Evolutionary conservation across 495 filamentous ascomycete species (phyloP).

Genomic region (Neurospora sp.): DNA sequence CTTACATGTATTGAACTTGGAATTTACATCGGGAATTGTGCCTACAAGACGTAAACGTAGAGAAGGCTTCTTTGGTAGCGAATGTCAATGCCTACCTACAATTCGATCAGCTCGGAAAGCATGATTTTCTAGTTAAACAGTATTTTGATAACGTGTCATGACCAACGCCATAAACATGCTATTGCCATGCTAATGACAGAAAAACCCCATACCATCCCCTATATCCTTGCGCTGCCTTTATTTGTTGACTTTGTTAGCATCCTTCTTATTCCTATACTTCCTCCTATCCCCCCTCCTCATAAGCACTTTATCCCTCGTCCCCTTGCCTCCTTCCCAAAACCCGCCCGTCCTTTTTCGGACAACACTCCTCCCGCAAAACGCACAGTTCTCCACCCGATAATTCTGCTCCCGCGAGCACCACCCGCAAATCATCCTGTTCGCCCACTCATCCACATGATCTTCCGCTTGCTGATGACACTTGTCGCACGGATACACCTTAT

Average conservation of each 20-base stretch:
- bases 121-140: no score
- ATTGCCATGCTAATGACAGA: neutral
- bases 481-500: conserved; percentile 64
- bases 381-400: conserved; percentile 70
- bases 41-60: neutral
- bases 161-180: neutral
- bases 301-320: conserved; percentile 56
- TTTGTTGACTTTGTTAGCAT: neutral
- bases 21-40: neutral
- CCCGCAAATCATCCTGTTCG: conserved; percentile 82
- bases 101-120: no score
- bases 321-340: conserved; percentile 90
- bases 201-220: no score
- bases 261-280: conserved; percentile 44
- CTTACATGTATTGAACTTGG: neutral
- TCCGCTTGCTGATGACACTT: conserved; percentile 36
- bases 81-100: no score
- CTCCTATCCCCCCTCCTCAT: conserved; percentile 71
- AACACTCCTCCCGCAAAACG: conserved; percentile 62
- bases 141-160: no score
- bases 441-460: conserved; percentile 62
- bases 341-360: conserved; percentile 56
- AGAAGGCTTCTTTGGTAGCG: neutral
- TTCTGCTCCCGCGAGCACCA: conserved; percentile 77
- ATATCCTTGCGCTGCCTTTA: no score